These are phyloP conservation scores for Nothopassalora personata DNA, from an alignment of 2,329 filamentous ascomycete genomes.

Conservation along the genomic window DNA sequence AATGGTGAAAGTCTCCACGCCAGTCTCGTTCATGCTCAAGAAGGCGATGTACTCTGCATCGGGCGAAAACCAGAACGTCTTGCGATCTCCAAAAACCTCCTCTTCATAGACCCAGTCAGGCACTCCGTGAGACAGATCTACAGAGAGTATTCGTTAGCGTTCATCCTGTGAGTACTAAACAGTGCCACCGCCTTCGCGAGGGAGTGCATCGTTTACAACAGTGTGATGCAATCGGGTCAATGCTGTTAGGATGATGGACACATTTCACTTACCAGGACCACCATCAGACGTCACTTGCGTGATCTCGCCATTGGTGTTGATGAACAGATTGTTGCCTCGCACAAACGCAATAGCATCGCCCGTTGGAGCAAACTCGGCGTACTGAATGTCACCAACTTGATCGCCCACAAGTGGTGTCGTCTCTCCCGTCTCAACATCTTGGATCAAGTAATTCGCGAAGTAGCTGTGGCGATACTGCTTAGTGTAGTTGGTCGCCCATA, in stretches of 20 bases:
- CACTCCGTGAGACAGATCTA: conserved; percentile 56
- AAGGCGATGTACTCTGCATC: conserved; percentile 52
- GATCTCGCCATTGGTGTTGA: conserved; percentile 51
- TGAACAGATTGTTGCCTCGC: conserved; percentile 59
- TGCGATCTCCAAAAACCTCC: conserved; percentile 50
- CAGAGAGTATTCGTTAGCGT: too few relatives aligned
- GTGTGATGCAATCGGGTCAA: too few relatives aligned
- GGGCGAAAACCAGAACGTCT: conserved; percentile 54
- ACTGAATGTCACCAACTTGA: conserved; percentile 61
- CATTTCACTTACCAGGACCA: conserved; percentile 38
- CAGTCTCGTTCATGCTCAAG: conserved; percentile 59
- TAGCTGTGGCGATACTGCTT: conserved; percentile 66
- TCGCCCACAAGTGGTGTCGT: conserved; percentile 53
- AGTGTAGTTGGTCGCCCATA: conserved; percentile 61
- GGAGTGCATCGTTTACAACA: too few relatives aligned
- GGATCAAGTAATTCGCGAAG: conserved; percentile 61
- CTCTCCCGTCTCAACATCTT: conserved; percentile 55
- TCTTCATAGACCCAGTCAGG: conserved; percentile 63
- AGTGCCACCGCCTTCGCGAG: too few relatives aligned
- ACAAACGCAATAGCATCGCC: conserved; percentile 62
- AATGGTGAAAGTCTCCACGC: conserved; percentile 60
- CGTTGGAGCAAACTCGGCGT: conserved; percentile 56
- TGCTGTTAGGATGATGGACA: too few relatives aligned
- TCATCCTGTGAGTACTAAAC: too few relatives aligned
- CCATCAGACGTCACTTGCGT: conserved; percentile 57